Percentiles rank a stretch among this genome's conserved stretches.
These are phyloP conservation scores for Gonium pectorale DNA, from an alignment of 139 green algal genomes.

Conservation along the genomic window DNA sequence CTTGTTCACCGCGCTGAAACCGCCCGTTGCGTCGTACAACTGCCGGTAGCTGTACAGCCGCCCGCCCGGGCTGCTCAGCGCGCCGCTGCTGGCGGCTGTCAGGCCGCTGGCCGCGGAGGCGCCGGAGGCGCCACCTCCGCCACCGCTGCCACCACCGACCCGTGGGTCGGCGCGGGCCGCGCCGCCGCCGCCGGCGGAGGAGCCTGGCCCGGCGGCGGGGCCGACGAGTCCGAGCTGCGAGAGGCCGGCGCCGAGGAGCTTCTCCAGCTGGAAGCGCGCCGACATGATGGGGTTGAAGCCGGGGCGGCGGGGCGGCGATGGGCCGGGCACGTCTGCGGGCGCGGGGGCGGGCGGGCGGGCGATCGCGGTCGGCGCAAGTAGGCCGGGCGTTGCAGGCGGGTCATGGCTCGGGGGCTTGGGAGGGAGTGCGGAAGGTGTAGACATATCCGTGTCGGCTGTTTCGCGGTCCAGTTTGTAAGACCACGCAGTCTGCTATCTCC, in stretches of 20 bases:
- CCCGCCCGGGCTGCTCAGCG: too few relatives aligned
- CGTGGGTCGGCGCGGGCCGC: background rate
- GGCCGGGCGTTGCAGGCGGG: too few relatives aligned
- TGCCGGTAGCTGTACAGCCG: constrained; percentile 16
- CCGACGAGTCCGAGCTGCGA: background rate
- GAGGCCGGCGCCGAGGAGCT: constrained; percentile 19
- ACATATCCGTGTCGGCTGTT: too few relatives aligned
- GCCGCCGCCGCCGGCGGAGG: background rate
- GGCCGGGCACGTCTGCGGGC: background rate
- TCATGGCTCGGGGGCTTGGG: too few relatives aligned
- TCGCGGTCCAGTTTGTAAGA: too few relatives aligned
- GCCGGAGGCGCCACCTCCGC: background rate
- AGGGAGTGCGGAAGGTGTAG: too few relatives aligned
- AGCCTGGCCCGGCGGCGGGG: too few relatives aligned
- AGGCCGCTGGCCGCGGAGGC: background rate
- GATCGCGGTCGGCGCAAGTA: too few relatives aligned
- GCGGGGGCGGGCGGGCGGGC: too few relatives aligned
- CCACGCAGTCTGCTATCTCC: too few relatives aligned
- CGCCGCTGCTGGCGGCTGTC: background rate
- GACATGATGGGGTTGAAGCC: constrained; percentile 28
- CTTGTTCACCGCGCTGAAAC: constrained; percentile 51
- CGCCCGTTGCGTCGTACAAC: constrained; percentile 23
- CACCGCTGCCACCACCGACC: background rate
- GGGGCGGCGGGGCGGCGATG: background rate
- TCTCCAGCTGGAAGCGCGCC: constrained; percentile 35